A percentile compares a stretch with the other conserved stretches of the same genome.
These are phyloP conservation scores for Podila clonocystis DNA, from an alignment of 192 early-diverging fungal species.

Conservation along the genomic window DNA sequence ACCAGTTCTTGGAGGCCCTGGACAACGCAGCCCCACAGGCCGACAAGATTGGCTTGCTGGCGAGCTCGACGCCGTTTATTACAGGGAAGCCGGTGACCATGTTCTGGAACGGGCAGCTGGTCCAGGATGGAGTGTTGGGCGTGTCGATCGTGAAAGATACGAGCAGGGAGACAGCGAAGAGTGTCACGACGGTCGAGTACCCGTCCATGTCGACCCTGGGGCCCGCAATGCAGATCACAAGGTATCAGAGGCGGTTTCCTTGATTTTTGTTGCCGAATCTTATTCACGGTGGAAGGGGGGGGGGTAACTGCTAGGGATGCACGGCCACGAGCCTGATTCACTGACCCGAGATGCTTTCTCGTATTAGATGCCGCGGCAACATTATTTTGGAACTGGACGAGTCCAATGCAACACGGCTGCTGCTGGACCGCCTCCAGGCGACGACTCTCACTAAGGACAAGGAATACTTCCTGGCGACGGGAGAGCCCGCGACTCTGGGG, in stretches of 20 bases:
- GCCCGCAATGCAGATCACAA: slow-evolving; percentile 59
- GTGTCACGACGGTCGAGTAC: slow-evolving; percentile 34
- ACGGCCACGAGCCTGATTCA: too few species aligned
- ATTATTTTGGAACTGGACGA: slow-evolving; percentile 65
- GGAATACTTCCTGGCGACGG: slow-evolving; percentile 61
- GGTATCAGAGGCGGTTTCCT: slow-evolving; percentile 8
- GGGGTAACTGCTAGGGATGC: not conserved
- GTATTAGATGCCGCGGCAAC: slow-evolving; percentile 58
- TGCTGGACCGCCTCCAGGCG: slow-evolving; percentile 55
- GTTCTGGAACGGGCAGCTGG: slow-evolving; percentile 54
- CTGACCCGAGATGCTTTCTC: too few species aligned
- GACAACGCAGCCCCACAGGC: slow-evolving; percentile 55
- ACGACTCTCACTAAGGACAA: slow-evolving; percentile 59
- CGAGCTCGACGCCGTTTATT: slow-evolving; percentile 64
- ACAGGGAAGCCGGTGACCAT: slow-evolving; percentile 61
- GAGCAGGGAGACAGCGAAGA: not conserved
- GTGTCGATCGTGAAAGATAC: slow-evolving; percentile 44
- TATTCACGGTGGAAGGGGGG: not conserved
- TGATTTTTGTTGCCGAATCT: not conserved
- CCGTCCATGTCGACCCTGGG: slow-evolving; percentile 55
- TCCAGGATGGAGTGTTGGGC: slow-evolving; percentile 59
- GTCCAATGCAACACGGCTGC: slow-evolving; percentile 55
- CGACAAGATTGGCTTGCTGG: slow-evolving; percentile 58
- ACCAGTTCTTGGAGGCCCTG: slow-evolving; percentile 59
- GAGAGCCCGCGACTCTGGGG: slow-evolving; percentile 4